Base-by-base conservation (phyloP, 2,329 filamentous ascomycete genomes). In the Bipolaris gigantea region DNA sequence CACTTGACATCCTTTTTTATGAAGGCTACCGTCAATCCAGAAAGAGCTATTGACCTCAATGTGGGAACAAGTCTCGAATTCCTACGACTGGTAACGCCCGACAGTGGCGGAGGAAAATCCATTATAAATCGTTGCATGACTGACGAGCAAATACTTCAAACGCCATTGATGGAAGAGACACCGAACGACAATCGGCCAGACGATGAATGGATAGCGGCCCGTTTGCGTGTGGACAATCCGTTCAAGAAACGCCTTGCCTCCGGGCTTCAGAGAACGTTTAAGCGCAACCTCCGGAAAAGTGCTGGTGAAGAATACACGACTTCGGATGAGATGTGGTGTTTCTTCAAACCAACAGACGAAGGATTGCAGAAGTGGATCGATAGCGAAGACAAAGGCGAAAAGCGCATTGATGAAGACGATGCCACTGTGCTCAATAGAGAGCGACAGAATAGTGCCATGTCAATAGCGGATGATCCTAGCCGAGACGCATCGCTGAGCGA, bases 21-120 rank as follows among this genome's bases (percentile, higher is more conserved):
- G 57, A 89, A 89, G 68, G 83, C 82, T 46, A 82, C 85, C 13
- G 81, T 86, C n/a, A 80, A 88, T 61, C 84, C 85, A 0, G 74
- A 80, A 43, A 78, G 86, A 50, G 85, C 85, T 2, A 79, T 88
- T 23, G 82, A 85, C 64, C 75, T 89, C 34, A 88, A 87, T 40
- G 78, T 87, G 59, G 83, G 66, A 59, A 80, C 84, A 7, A 81
- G 80, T 23, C 77, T 89, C 25, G 85, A 88, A 60, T 88, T 88
- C 50, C 76, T 88, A 5, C 77, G 77, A 40, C 75, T 80, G 9
- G 79, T 83, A 2, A 75, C 86, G 45, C 63, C 65, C 1, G 47
- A 57, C 8, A 59, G 61, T 38, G 70, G 70, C 15, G 63, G 66
- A 3, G 70, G 71, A 4, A 73, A 70, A 49, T 78, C 78, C 4